These are phyloP conservation scores for Starmerella tilneyi DNA, from an alignment of 805 yeast species.

Conservation along the genomic window DNA sequence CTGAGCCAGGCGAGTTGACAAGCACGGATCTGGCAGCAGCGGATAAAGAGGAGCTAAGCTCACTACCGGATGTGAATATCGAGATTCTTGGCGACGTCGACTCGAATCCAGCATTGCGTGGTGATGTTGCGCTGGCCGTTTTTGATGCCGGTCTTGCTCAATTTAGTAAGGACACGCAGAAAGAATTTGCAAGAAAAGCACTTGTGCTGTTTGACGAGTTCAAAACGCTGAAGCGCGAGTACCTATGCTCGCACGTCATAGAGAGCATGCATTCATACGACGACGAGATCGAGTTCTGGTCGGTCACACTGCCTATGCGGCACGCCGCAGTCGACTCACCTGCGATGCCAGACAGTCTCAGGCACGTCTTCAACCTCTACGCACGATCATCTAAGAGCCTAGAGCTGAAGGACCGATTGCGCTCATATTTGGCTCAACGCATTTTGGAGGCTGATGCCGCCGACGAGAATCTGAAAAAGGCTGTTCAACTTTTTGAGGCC, in stretches of 20 bases:
- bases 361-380: constrained; percentile 60
- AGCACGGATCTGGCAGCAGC: constrained; percentile 42
- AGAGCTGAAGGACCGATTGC: constrained; percentile 23
- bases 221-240: constrained; percentile 54
- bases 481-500: constrained; percentile 23
- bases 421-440: constrained; percentile 24
- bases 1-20: constrained; percentile 35
- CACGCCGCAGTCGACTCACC: constrained; percentile 36
- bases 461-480: constrained; percentile 22
- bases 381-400: constrained; percentile 28
- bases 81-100: constrained; percentile 79
- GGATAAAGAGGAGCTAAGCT: constrained; percentile 46
- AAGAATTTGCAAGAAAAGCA: constrained; percentile 39
- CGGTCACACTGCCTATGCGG: constrained; percentile 58
- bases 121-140: constrained; percentile 61
- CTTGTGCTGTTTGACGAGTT: constrained; percentile 58
- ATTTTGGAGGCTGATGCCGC: constrained; percentile 22
- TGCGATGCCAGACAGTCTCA: constrained; percentile 49
- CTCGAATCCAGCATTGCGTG: constrained; percentile 65
- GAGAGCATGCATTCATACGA: constrained; percentile 39
- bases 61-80: constrained; percentile 78
- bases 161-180: constrained; percentile 31
- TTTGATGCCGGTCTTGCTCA: constrained; percentile 56
- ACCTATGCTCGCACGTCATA: constrained; percentile 57
- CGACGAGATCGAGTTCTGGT: constrained; percentile 39